Evolutionary conservation across 73 alveolate genomes (phyloP), one percentile per base, ranked within the genome.

Genomic region (Blepharisma stoltei): DNA sequence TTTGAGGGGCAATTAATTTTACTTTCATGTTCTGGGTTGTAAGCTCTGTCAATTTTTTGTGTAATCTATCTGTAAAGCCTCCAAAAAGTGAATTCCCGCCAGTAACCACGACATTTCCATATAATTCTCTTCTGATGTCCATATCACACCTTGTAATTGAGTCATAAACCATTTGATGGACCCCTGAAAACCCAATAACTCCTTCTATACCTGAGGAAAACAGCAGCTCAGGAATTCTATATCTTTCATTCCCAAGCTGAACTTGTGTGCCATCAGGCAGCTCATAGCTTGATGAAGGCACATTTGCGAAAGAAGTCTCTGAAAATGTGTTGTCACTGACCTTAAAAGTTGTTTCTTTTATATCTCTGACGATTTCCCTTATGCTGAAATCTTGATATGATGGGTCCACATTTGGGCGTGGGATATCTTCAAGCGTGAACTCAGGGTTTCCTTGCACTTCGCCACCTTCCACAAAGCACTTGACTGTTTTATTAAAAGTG

Each of bases 261-360:
- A 86, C 65, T 48, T 71, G 67, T 49, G 81, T 80, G 27, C 98
- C 98, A 81, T 96, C 99, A 0, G 99, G 99, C 44, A 96, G 91
- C 69, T 93, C 98, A 77, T 96, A 96, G 54, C 79, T 55, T 45
- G 71, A 69, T 46, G 82, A 54, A 77, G 70, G 81, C 18, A 73
- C 70, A 37, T 79, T 49, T 8, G 23, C 65, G 4, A 65, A 65
- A 23, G 82, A 21, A 9, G 41, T 55, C n/a, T 85, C 89, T 71
- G 87, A 54, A 78, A 79, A 46, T 78, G 93, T 67, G 45, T 60
- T 46, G 43, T 89, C 98, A 71, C 80, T 81, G 69, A 93, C 92
- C 32, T 77, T 66, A 68, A 86, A 81, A 77, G 93, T 66, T 37
- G 87, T 83, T 80, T 96, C 98, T 87, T 96, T 96, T 47, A 94